phyloP scores from a whole-genome alignment of 73 alveolate genomes.

The Stentor coeruleus region DNA sequence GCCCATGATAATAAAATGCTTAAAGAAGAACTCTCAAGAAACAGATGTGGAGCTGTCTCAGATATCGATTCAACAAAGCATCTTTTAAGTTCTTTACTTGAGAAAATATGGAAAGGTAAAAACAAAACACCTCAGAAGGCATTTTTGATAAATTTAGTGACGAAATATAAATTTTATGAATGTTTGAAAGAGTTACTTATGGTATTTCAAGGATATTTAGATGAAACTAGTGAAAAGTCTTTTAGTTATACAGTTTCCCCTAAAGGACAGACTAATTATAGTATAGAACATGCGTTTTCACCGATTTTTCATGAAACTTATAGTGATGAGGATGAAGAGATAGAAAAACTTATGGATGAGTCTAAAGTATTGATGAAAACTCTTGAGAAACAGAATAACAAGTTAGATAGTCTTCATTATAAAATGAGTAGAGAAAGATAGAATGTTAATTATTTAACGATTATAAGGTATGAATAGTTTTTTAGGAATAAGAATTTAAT shows the following conservation, averaged over 20 bases:
- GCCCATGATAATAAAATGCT: neutral
- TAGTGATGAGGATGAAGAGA: neutral
- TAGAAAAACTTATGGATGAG: neutral
- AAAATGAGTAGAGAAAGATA: neutral
- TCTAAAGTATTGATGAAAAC: neutral
- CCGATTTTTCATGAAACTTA: neutral
- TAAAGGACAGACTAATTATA: neutral
- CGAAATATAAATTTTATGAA: neutral
- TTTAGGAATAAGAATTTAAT: no score
- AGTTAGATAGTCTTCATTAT: neutral
- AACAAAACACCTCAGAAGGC: neutral
- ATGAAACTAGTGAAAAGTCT: neutral
- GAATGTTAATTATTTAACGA: no score
- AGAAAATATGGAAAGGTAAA: neutral
- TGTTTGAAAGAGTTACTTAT: neutral
- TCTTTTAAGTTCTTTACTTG: neutral
- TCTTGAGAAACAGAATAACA: neutral
- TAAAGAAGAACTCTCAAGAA: neutral
- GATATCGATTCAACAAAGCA: neutral
- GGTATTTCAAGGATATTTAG: neutral
- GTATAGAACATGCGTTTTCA: neutral
- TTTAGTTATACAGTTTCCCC: neutral
- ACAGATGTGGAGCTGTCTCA: neutral
- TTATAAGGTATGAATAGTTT: no score
- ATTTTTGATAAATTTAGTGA: neutral